Evolutionary conservation across 1,284 basidiomycete genomes (phyloP), one percentile per base, ranked within the genome.

Genomic region (Ustanciosporium gigantosporum): DNA sequence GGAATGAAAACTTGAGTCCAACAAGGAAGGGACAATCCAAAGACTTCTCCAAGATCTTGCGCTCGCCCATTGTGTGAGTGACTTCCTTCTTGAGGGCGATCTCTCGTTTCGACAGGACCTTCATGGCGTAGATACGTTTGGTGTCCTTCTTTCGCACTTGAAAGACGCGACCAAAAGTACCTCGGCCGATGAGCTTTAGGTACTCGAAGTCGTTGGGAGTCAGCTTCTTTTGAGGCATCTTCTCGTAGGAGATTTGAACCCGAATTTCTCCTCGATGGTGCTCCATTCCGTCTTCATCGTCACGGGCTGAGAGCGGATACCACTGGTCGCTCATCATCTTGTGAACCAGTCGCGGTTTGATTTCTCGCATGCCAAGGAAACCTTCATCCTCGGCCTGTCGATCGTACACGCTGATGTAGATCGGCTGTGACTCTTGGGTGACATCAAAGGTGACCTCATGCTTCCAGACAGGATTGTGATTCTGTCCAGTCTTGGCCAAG

Each of bases 61-160:
- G 88, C 80, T 99, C 95, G 73, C 95, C 95, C 66, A 99, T 97
- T 14, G 94, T 99, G 79, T 99, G 95, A 5, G 92, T 92, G 31
- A 99, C 92, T 79, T 99, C 95, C 81, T 98, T 98, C 83, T 97
- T 98, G 36, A 91, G 90, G 48, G 97, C 87, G 72, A 99, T 98
- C 79, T 99, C 95, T 81, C 91, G 92, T 82, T 99, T 99, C 29
- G 90, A 93, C 25, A 99, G 84, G 39, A 98, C 90, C 79, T 99
- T 99, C 94, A 99, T 98, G 45, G 95, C 95, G 81, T 97, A 99
- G 81, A 99, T 98, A 41, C 95, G 89, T 79, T 91, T 89, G 35
- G 95, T 98, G 81, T 98, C 94, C 78, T 84, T 87, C 81, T 98
- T 98, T 56, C 94, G 89, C 31, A 98, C 94, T 80, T 99, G 95